phyloP scores from a whole-genome alignment of 1,284 basidiomycete species.

The Leccinum subspadiceum region DNA sequence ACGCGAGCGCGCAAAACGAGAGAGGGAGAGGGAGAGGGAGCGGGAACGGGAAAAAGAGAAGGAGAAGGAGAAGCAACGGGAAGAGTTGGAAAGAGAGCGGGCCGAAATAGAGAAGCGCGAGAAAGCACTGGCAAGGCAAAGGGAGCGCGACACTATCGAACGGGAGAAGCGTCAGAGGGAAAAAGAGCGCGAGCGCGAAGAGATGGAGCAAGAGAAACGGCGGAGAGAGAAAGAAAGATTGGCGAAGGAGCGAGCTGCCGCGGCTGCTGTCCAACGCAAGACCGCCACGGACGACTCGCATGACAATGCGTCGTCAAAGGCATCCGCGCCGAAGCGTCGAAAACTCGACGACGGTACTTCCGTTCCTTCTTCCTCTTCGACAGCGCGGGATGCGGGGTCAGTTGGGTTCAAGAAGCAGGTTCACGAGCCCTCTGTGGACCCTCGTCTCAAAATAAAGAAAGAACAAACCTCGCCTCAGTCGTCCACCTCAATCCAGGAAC shows the following conservation, averaged over 20 bases:
- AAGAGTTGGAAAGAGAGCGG: conserved; percentile 20
- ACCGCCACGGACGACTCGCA: conserved; percentile 29
- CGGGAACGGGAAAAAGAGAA: conserved; percentile 4
- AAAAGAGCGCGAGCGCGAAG: conserved; percentile 25
- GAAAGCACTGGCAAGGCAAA: conserved; percentile 19
- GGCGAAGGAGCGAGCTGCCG: conserved; percentile 19
- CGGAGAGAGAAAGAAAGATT: conserved; percentile 27
- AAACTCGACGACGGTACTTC: conserved; percentile 36
- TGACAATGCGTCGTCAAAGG: conserved; percentile 19
- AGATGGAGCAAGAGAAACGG: conserved; percentile 26
- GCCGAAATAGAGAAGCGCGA: conserved; percentile 29
- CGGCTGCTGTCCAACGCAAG: conserved; percentile 37
- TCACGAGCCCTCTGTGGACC: conserved; percentile 24
- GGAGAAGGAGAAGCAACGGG: conserved; percentile 24
- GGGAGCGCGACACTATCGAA: conserved; percentile 23
- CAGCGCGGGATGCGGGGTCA: conserved; percentile 28
- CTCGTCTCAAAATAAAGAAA: conserved; percentile 36
- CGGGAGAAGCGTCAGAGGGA: conserved; percentile 27
- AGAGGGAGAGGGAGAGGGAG: conserved; percentile 7
- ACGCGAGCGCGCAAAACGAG: conserved; percentile 24
- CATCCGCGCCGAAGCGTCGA: conserved; percentile 38
- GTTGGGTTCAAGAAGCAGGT: conserved; percentile 30
- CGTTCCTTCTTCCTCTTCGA: conserved; percentile 15
- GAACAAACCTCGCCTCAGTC: conserved; percentile 27
- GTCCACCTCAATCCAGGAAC: conserved; percentile 10